phyloP scores from a whole-genome alignment of 2,329 filamentous ascomycete species.

The Colletotrichum abscissum region DNA sequence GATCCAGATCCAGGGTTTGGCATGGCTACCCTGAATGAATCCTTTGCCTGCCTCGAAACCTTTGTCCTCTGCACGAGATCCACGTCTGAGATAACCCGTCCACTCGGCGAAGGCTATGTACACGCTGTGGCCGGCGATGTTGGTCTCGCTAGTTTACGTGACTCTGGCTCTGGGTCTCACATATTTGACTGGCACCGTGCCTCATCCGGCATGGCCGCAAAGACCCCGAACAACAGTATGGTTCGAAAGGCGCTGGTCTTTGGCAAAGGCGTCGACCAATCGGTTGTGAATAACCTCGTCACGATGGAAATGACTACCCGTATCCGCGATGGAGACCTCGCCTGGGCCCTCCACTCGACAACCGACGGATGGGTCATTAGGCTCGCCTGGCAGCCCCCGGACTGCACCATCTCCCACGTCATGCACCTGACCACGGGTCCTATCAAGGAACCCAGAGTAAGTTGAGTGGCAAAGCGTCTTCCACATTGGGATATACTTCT shows the following conservation, averaged over 20 bases:
- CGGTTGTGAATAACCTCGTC: constrained; percentile 21
- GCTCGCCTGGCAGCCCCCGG: constrained; percentile 33
- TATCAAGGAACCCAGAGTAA: background rate
- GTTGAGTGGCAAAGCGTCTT: background rate
- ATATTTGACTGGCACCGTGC: constrained; percentile 17
- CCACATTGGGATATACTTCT: background rate
- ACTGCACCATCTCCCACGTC: constrained; percentile 24
- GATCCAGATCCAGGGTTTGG: constrained; percentile 26
- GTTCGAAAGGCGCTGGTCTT: constrained; percentile 13
- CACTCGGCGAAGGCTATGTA: constrained; percentile 28
- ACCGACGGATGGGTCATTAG: constrained; percentile 25
- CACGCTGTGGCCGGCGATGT: constrained; percentile 23
- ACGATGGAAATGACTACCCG: constrained; percentile 26
- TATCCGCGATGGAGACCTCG: background rate
- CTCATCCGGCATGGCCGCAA: constrained; percentile 6
- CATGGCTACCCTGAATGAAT: constrained; percentile 32
- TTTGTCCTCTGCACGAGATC: constrained; percentile 24
- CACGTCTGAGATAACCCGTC: constrained; percentile 18
- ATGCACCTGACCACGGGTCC: constrained; percentile 32
- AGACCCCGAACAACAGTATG: constrained; percentile 25
- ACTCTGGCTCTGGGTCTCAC: background rate
- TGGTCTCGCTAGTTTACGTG: constrained; percentile 18
- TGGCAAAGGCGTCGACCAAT: constrained; percentile 8
- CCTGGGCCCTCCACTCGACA: constrained; percentile 1
- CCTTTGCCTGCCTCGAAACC: constrained; percentile 24